A percentile compares a stretch with the other conserved stretches of the same genome.
Evolutionary conservation across 164 flowering plant genomes (phyloP).

Genomic region (Umbellularia californica): DNA sequence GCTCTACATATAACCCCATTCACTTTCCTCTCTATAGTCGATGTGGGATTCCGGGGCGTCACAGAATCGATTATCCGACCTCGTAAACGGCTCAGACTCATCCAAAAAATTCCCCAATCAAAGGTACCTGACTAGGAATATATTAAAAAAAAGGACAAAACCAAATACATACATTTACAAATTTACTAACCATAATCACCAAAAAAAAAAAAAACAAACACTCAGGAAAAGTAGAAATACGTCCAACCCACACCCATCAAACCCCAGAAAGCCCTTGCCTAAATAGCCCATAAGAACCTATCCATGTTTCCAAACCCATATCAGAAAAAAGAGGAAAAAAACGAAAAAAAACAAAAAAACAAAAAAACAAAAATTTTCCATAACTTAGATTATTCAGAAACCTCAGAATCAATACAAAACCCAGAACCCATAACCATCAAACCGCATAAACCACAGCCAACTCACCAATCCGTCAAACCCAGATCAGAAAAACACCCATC

Average conservation of each 20-base stretch:
- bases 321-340: not conserved
- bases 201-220: not conserved
- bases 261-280: not conserved
- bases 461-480: not conserved
- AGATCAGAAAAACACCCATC: conserved; percentile 1
- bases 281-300: not conserved
- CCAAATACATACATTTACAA: too few species aligned
- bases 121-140: not conserved
- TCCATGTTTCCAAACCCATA: not conserved
- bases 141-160: too few species aligned
- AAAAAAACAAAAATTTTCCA: not conserved
- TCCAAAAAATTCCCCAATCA: not conserved
- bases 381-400: not conserved
- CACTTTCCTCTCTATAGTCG: too few species aligned
- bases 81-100: not conserved
- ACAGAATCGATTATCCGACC: not conserved
- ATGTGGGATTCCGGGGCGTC: too few species aligned
- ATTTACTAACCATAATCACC: not conserved
- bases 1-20: too few species aligned
- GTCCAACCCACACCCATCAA: not conserved
- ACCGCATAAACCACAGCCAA: not conserved
- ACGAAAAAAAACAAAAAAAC: too few species aligned
- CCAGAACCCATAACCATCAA: not conserved
- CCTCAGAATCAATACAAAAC: not conserved
- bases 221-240: not conserved